Percentiles rank a stretch among this genome's conserved stretches.
Evolutionary conservation across 345 rosid genomes (phyloP).

Genomic region (Eucalyptus sideroxylon): DNA sequence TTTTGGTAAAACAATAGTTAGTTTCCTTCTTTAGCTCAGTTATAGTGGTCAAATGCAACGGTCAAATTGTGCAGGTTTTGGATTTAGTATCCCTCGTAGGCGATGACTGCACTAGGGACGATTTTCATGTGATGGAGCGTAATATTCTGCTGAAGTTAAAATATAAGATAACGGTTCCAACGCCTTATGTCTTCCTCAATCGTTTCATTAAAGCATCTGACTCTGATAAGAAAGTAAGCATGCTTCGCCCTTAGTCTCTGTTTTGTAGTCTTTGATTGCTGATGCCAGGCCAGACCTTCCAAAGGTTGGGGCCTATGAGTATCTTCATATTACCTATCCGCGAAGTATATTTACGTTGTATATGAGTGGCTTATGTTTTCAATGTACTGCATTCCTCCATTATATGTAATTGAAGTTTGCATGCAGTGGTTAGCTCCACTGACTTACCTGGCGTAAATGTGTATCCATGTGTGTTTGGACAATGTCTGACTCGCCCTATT

Average conservation of each 20-base stretch:
- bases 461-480: background rate
- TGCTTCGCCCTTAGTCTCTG: accelerated
- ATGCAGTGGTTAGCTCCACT: background rate
- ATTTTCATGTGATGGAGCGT: background rate
- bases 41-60: background rate
- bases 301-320: background rate
- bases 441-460: background rate
- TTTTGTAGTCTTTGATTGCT: background rate
- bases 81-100: accelerated
- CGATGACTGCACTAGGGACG: background rate
- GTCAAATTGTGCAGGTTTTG: background rate
- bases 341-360: accelerated
- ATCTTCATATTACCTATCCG: background rate
- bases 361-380: background rate
- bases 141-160: background rate
- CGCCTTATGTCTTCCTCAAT: background rate
- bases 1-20: too few relatives aligned
- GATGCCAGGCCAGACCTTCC: background rate
- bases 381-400: background rate
- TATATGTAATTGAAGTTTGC: background rate
- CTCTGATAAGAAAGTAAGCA: background rate
- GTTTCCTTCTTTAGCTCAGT: background rate
- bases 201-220: background rate
- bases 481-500: background rate
- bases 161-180: background rate